These are phyloP conservation scores for Acidomyces sp. DNA, from an alignment of 495 filamentous ascomycete genomes.

Conservation along the genomic window DNA sequence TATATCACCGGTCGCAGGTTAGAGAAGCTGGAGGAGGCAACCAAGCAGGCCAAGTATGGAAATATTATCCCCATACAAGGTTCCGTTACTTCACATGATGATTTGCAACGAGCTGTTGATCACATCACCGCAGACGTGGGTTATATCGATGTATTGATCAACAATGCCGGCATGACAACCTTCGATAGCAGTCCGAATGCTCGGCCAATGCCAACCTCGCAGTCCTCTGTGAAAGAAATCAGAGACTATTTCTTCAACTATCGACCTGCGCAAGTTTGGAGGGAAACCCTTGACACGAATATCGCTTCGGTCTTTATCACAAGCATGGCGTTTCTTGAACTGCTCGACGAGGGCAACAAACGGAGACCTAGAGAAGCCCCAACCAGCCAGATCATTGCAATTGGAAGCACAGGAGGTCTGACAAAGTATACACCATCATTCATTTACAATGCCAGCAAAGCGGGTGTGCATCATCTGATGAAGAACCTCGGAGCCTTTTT, in stretches of 20 bases:
- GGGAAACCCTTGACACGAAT: constrained; percentile 16
- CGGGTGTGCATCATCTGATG: constrained; percentile 24
- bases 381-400: constrained; percentile 27
- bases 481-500: constrained; percentile 27
- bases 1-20: constrained; percentile 53
- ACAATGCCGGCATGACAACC: constrained; percentile 20
- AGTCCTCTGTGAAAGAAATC: constrained; percentile 10
- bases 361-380: constrained; percentile 10
- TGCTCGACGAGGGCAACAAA: constrained; percentile 33
- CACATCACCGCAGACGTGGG: constrained; percentile 29
- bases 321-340: constrained; percentile 31
- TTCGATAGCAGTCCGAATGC: constrained; percentile 16
- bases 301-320: constrained; percentile 18
- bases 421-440: constrained; percentile 12
- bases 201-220: constrained; percentile 9
- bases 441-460: constrained; percentile 23
- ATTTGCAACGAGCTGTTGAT: constrained; percentile 26
- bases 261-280: constrained; percentile 10
- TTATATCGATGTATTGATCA: constrained; percentile 26
- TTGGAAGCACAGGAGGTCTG: constrained; percentile 24
- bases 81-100: constrained; percentile 31
- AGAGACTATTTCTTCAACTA: constrained; percentile 20
- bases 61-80: constrained; percentile 31
- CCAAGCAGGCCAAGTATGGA: constrained; percentile 15
- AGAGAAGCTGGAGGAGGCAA: constrained; percentile 24